Base-by-base conservation (phyloP, 2,329 filamentous ascomycete genomes). In the Claviceps quebecensis region DNA sequence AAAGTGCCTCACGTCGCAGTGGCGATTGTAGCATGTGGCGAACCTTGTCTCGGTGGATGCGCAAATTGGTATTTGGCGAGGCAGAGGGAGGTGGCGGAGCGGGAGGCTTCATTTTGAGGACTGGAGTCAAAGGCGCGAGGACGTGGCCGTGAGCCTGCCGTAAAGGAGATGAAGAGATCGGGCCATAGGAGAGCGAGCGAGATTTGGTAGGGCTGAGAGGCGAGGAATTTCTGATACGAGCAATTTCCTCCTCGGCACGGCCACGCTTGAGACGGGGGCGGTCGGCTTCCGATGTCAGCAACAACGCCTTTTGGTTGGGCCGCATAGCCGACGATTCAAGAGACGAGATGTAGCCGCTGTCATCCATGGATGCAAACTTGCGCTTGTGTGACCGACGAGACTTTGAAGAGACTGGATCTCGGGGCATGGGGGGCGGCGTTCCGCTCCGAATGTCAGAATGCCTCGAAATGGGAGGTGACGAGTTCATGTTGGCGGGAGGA, bases 341-440 rank as follows among this genome's bases (percentile, higher is more conserved):
- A 0, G 90, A 96, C 1, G 93, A 97, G 64, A 95, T 95, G 67
- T 97, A 98, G 41, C 93, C 93, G 64, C 91, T 97, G 67, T 98
- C 93, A 61, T 79, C 87, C 72, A 94, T 84, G 13, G 85, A 84
- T 34, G 79, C 78, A 60, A 86, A 80, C 65, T 88, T 91, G 57
- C 86, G 83, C 69, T 87, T 87, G 57, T 84, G 82, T 40, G 81
- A 78, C 49, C 80, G 81, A 48, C 29, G 73, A 70, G 44, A 76
- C 76, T 34, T 34, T n/a, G 86, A 86, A 19, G 83, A 83, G 40
- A 75, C 70, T 39, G 75, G 71, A 46, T 80, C 75, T 52, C 77
- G 76, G 40, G 76, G 76, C 48, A 77, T 75, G 23, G 85, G 83
- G 36, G 89, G 87, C 17, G 91, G 87, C 6, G 90, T 94, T 55